phyloP scores from a whole-genome alignment of 2,329 filamentous ascomycete species.

The Aspergillus ruber region DNA sequence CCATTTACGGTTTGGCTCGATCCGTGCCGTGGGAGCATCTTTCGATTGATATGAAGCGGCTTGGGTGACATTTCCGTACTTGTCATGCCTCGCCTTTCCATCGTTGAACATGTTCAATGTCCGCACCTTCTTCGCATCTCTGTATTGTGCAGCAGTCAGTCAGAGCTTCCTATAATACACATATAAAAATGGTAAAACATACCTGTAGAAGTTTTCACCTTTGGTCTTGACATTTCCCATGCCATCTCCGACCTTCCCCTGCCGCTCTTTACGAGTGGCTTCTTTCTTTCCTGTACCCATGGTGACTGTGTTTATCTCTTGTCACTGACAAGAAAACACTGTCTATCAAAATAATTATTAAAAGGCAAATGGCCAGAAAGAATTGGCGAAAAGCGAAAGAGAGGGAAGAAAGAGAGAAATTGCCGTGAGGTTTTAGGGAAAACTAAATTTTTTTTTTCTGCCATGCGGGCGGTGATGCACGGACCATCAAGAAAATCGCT shows the following conservation, averaged over 20 bases:
- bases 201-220: slow-evolving; percentile 97
- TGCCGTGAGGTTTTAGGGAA: slow-evolving; percentile 14
- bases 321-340: slow-evolving; percentile 12
- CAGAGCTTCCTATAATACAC: not conserved
- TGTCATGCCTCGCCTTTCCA: slow-evolving; percentile 74
- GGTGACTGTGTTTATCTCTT: slow-evolving; percentile 20
- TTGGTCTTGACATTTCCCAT: slow-evolving; percentile 89
- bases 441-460: slow-evolving; percentile 29
- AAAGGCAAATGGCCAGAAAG: slow-evolving; percentile 19
- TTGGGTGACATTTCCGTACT: slow-evolving; percentile 74
- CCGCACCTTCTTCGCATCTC: slow-evolving; percentile 78
- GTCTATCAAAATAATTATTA: slow-evolving; percentile 21
- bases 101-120: slow-evolving; percentile 85
- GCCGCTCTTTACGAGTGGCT: slow-evolving; percentile 68
- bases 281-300: slow-evolving; percentile 96
- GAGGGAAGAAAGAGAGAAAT: slow-evolving; percentile 14
- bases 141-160: slow-evolving; percentile 17
- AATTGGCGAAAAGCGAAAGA: slow-evolving; percentile 27
- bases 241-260: slow-evolving; percentile 79
- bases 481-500: slow-evolving; percentile 35
- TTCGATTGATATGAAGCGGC: slow-evolving; percentile 77
- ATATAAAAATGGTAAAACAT: slow-evolving; percentile 20
- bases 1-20: slow-evolving; percentile 97
- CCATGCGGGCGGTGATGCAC: slow-evolving; percentile 24
- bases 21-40: slow-evolving; percentile 73